Conservation (phyloP, 2,329 filamentous ascomycete genomes). For the Verruconis gallopava region DNA sequence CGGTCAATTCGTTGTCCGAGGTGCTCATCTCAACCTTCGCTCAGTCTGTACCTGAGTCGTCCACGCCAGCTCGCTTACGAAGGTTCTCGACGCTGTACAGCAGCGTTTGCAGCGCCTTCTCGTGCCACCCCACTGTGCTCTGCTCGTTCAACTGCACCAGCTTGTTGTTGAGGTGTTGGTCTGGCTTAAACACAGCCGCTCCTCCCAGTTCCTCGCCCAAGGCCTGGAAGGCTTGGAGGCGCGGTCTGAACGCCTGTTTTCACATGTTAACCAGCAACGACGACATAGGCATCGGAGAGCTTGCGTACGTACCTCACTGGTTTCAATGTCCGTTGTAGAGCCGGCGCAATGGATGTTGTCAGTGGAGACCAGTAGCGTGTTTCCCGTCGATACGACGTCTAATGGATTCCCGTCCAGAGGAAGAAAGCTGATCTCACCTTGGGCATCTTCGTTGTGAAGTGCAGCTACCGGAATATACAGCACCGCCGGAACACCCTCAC, state of each 20-base stretch:
- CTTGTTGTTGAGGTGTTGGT: conserved; percentile 7
- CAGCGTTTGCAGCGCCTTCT: conserved; percentile 29
- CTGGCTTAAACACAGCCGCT: conserved; percentile 12
- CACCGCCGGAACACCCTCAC: conserved; percentile 43
- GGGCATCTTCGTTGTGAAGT: conserved; percentile 36
- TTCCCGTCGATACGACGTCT: conserved; percentile 29
- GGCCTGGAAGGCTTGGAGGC: conserved; percentile 5
- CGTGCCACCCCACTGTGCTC: conserved; percentile 17
- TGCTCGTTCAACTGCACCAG: conserved; percentile 13
- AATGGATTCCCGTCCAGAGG: conserved; percentile 53
- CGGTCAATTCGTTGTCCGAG: too few relatives aligned
- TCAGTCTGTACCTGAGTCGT: not conserved
- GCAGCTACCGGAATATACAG: conserved; percentile 46
- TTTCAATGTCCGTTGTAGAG: conserved; percentile 31
- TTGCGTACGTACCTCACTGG: conserved; percentile 18
- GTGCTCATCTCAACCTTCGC: not conserved
- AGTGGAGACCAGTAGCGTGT: conserved; percentile 36
- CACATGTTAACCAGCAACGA: not conserved
- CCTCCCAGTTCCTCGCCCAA: conserved; percentile 6
- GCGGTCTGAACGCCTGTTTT: conserved; percentile 5
- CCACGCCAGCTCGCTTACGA: conserved; percentile 27
- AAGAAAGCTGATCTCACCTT: conserved; percentile 22
- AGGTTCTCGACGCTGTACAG: conserved; percentile 37
- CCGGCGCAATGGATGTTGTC: conserved; percentile 40
- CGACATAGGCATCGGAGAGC: conserved; percentile 5